Evolutionary conservation across 2,329 filamentous ascomycete species (phyloP), one percentile per base, ranked within the genome.

Genomic region (Nigrospora osmanthi): DNA sequence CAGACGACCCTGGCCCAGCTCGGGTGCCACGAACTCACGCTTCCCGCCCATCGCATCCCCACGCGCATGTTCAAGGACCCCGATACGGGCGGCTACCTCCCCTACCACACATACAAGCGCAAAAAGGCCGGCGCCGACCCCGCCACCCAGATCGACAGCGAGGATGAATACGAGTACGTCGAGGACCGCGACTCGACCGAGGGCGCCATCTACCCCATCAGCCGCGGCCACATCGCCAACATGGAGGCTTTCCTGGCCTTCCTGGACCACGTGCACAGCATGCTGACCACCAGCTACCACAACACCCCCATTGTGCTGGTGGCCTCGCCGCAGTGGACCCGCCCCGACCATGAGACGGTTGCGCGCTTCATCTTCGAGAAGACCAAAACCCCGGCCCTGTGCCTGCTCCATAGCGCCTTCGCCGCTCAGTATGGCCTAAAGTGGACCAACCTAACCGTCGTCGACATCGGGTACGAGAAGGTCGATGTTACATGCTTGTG

Each of bases 281-380:
- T 87, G 40, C 78, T 98, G 48, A 93, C 89, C 49, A 89, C 89
- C 23, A 89, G 88, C 3, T 93, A 95, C 62, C 93, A 97, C 69
- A 96, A 96, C 68, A 96, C 91, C 0, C 90, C 93, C 2, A 88
- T 98, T 52, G 76, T 97, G 63, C 80, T 98, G 50, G 85, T 97
- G 65, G 80, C 86, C 9, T 87, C 95, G 54, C 90, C 93, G 4
- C 84, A 83, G 54, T 98, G 93, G 91, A 89, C 89, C 4, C 81
- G 86, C 10, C 83, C 85, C 50, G 89, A 96, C 64, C 85, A 85
- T 61, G 91, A 97, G 66, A 79, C 78, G 35, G 83, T 98, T 53
- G 87, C 90, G 13, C 88, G 93, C 51, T 98, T 95, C 71, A 81
- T 97, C 52, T 98, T 98, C 58, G 93, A 98, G 67, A 94, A 93